These are phyloP conservation scores for Carex parvula DNA, from an alignment of 176 grass and related monocot species.

Conservation along the genomic window DNA sequence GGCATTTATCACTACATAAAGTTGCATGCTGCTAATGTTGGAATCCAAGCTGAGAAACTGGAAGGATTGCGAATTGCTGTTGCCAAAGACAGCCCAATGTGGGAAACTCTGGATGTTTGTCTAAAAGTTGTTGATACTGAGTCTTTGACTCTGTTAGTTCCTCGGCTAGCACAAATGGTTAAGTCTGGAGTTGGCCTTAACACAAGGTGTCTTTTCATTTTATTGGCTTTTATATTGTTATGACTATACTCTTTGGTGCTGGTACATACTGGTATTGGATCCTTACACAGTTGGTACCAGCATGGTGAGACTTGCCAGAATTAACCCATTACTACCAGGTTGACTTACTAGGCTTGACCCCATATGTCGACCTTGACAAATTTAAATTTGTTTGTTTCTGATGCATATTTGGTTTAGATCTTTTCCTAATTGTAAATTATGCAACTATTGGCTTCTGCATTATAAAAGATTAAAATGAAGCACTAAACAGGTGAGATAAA, in stretches of 20 bases:
- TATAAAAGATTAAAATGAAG: neutral
- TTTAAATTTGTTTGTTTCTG: neutral
- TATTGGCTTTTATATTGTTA: neutral
- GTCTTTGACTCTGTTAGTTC: slow-evolving; percentile 79
- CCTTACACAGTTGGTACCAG: neutral
- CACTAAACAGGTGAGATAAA: neutral
- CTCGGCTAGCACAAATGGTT: slow-evolving; percentile 82
- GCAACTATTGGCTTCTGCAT: neutral
- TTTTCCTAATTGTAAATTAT: neutral
- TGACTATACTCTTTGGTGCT: neutral
- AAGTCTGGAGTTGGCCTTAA: slow-evolving; percentile 93
- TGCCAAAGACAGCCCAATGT: slow-evolving; percentile 99
- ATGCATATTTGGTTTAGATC: slow-evolving; percentile 2
- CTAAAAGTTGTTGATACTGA: slow-evolving; percentile 73
- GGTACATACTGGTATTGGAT: neutral
- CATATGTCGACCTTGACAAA: neutral
- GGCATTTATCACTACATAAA: slow-evolving; percentile 39
- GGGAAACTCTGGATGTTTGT: slow-evolving; percentile 98
- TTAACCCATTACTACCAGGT: neutral
- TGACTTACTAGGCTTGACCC: neutral
- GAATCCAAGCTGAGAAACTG: slow-evolving; percentile 88
- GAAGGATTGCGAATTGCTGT: slow-evolving; percentile 86
- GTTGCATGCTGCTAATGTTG: slow-evolving; percentile 91
- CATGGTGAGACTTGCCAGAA: neutral
- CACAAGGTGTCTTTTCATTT: slow-evolving; percentile 60